Conservation (phyloP, 768 basidiomycete genomes). For the Tulasnella sp. region DNA sequence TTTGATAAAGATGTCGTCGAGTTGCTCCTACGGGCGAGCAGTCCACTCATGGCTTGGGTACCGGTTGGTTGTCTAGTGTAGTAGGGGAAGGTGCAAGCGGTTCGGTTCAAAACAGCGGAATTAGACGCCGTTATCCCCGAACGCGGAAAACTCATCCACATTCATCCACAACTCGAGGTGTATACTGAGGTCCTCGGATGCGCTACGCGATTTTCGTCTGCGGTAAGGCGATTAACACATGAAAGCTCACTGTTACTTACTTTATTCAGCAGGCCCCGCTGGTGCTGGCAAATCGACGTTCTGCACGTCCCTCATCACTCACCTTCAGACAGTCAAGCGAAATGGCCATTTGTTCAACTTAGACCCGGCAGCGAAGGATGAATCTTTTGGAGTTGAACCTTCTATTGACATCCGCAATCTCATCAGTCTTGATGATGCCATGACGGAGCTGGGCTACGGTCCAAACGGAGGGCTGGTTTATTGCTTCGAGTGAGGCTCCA, state of each 20-base stretch:
- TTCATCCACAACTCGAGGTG: background rate
- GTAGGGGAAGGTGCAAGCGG: conserved; percentile 4
- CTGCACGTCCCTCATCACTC: conserved; percentile 80
- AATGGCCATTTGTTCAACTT: conserved; percentile 93
- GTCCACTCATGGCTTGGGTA: conserved; percentile 34
- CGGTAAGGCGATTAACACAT: background rate
- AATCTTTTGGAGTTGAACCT: conserved; percentile 89
- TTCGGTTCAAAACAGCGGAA: conserved; percentile 6
- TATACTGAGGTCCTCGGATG: conserved; percentile 46
- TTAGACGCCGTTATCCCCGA: background rate
- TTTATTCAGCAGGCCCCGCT: conserved; percentile 72
- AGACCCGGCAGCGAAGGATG: conserved; percentile 85
- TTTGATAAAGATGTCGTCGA: conserved; percentile 62
- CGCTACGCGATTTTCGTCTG: conserved; percentile 78
- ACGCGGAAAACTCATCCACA: background rate
- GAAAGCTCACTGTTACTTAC: background rate
- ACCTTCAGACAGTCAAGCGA: conserved; percentile 76
- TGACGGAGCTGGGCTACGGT: conserved; percentile 90
- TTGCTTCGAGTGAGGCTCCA: conserved; percentile 91
- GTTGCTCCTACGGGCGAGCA: conserved; percentile 73
- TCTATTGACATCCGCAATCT: conserved; percentile 91
- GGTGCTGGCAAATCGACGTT: conserved; percentile 98
- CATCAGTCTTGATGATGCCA: conserved; percentile 89
- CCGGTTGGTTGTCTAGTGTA: background rate
- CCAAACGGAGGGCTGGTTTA: conserved; percentile 97